Evolutionary conservation across 2,329 filamentous ascomycete genomes (phyloP), one percentile per base, ranked within the genome.

Genomic region (Cladophialophora immunda): DNA sequence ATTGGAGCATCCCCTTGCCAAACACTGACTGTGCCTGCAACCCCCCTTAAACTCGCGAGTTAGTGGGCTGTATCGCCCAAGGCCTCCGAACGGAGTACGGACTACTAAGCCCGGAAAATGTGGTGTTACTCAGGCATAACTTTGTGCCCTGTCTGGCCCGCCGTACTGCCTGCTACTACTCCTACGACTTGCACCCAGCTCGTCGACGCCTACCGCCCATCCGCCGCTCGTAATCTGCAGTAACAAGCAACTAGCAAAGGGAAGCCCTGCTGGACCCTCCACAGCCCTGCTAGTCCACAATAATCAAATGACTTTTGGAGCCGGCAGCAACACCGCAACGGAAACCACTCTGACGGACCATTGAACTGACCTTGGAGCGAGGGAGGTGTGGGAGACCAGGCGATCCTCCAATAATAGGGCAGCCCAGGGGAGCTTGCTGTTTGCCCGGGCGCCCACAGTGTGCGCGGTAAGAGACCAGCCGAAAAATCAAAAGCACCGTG

Each of bases 381-480:
- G 13, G 32, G 5, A 34, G 32, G 32, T 34, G 38, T 52, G 47
- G 30, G 30, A 19, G 58, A 52, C 38, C 56, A 45, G 58, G 19
- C 29, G 57, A 59, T 59, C 57, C 38, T 50, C 57, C 57, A 59
- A 59, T 59, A 41, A 38, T 11, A 52, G 25, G n/a, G 38, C n/a
- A 17, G 13, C 27, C 47, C 58, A 38, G 58, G 45, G 17, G 7
- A 19, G 27, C 45, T n/a, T 22, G 45, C 50, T 36, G n/a, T 38
- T 34, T 61, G 58, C 41, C 58, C 30, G 58, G 45, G 15, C 27
- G 34, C 58, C 58, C 45, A 29, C 36, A 38, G 58, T 38, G 58
- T 22, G 58, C 58, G 58, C 58, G 58, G 58, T 47, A 53, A 50
- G 58, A 34, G 19, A 53, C 58, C 50, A 60, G 58, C 58, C 38